These are phyloP conservation scores for Acacia concinna DNA, from an alignment of 331 rosid species.

Conservation along the genomic window DNA sequence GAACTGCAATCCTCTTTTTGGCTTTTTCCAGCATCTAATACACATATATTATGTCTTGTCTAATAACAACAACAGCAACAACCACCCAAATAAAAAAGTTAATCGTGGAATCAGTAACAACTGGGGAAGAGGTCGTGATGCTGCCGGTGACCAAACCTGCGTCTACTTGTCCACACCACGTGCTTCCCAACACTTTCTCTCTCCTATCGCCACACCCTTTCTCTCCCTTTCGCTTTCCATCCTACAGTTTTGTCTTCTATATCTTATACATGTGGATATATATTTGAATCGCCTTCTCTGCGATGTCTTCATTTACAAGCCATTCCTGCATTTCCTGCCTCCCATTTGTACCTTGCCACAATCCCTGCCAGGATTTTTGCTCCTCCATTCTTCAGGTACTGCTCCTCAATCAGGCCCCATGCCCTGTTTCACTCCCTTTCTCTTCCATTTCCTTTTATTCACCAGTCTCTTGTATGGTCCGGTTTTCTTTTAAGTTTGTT, in stretches of 20 bases:
- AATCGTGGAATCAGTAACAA: background rate
- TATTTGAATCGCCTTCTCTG: background rate
- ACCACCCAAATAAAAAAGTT: background rate
- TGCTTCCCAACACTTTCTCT: conserved; percentile 32
- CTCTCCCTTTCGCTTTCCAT: background rate
- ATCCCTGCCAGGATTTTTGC: conserved; percentile 30
- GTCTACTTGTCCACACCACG: conserved; percentile 43
- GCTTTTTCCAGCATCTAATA: background rate
- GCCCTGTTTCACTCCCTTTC: background rate
- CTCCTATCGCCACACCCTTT: background rate
- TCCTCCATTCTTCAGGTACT: conserved; percentile 49
- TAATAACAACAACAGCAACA: too few relatives aligned
- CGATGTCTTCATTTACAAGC: conserved; percentile 24
- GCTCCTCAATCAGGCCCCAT: background rate
- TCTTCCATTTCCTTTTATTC: conserved; percentile 15
- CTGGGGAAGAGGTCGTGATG: background rate
- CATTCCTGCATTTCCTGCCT: conserved; percentile 7
- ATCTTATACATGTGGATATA: conserved; percentile 30
- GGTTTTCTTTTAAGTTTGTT: background rate
- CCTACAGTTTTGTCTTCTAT: conserved; percentile 18
- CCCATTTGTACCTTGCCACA: background rate
- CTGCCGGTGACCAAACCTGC: background rate
- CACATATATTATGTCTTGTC: too few relatives aligned
- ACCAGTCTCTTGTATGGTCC: background rate
- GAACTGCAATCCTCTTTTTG: background rate